Conservation (phyloP, 2,329 filamentous ascomycete genomes). For the Zasmidium citrigriseum region DNA sequence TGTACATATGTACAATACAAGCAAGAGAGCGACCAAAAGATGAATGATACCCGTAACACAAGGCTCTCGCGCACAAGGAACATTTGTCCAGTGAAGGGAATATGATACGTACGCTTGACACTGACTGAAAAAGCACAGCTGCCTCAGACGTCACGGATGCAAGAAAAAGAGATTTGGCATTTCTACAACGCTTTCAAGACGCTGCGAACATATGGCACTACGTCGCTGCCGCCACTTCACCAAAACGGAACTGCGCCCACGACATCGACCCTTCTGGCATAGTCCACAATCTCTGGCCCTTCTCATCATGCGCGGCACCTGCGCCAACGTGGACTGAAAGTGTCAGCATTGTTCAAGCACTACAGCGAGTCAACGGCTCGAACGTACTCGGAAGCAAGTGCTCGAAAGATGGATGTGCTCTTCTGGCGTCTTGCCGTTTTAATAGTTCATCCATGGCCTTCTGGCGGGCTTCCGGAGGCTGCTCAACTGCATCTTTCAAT, state of each 20-base stretch:
- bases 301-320: constrained; percentile 35
- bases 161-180: too few relatives aligned
- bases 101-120: too few relatives aligned
- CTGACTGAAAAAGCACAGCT: too few relatives aligned
- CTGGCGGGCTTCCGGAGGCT: constrained; percentile 30
- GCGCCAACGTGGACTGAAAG: constrained; percentile 54
- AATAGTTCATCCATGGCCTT: constrained; percentile 39
- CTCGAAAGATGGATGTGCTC: constrained; percentile 65
- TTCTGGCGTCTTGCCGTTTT: constrained; percentile 53
- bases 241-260: constrained; percentile 40
- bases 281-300: constrained; percentile 36
- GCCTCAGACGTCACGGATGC: too few relatives aligned
- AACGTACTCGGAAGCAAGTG: constrained; percentile 48
- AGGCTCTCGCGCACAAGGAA: too few relatives aligned
- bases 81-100: too few relatives aligned
- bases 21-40: constrained; percentile 12
- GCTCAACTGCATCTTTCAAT: constrained; percentile 36
- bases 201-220: too few relatives aligned
- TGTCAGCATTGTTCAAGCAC: too few relatives aligned
- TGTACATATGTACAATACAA: constrained; percentile 29
- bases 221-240: constrained; percentile 16
- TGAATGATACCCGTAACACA: constrained; percentile 14
- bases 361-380: too few relatives aligned
- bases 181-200: too few relatives aligned
- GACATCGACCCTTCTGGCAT: constrained; percentile 37